Percentiles rank a stretch among this genome's conserved stretches.
Evolutionary conservation across 2,329 filamentous ascomycete genomes (phyloP).

Genomic region (Colletotrichum lindemuthianum): DNA sequence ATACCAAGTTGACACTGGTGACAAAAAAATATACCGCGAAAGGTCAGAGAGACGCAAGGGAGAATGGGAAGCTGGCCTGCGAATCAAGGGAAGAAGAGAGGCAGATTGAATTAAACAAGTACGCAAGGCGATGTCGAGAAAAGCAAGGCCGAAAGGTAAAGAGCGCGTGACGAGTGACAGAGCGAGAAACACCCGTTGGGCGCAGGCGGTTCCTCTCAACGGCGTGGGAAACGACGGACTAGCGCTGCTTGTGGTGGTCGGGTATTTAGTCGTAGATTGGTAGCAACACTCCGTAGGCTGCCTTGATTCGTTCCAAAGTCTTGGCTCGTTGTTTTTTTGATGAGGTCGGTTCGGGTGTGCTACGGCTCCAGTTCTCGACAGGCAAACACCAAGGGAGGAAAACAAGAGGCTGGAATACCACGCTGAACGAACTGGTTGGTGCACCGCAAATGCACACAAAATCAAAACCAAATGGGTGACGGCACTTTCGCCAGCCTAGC

Average conservation of each 20-base stretch:
- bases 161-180: conserved; percentile 25
- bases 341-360: background rate
- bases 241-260: conserved; percentile 16
- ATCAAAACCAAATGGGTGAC: too few relatives aligned
- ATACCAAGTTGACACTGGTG: too few relatives aligned
- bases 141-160: background rate
- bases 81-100: conserved; percentile 9
- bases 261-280: background rate
- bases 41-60: background rate
- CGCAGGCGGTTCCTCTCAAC: conserved; percentile 26
- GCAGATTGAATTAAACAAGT: background rate
- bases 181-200: conserved; percentile 21
- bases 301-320: conserved; percentile 9
- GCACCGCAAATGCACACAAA: too few relatives aligned
- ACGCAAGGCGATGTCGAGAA: background rate
- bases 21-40: background rate
- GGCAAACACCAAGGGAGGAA: background rate
- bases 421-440: too few relatives aligned
- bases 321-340: background rate
- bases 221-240: conserved; percentile 28
- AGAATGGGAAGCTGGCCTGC: background rate
- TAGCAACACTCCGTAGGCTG: background rate
- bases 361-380: background rate
- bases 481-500: too few relatives aligned
- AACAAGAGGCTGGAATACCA: too few relatives aligned